Base-by-base conservation (phyloP, 192 early-diverging fungal species). In the Oehlia diaphana region DNA sequence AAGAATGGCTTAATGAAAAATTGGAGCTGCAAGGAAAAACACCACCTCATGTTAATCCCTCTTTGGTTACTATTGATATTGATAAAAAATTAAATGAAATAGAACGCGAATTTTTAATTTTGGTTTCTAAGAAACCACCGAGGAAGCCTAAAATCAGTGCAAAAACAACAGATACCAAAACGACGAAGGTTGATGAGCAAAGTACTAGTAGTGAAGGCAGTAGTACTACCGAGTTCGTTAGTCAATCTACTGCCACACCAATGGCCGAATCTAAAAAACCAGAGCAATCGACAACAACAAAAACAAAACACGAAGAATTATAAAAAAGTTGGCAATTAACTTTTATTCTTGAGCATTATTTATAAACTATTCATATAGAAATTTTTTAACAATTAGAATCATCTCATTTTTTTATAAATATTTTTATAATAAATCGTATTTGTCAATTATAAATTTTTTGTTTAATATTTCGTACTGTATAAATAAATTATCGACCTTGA, bases 1-100 rank as follows among this genome's bases (percentile, higher is more conserved):
- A 91, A 35, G 79, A 82, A 7, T 97, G 96, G 95, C 86, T 96
- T 8, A 77, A 83, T 39, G 83, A 87, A 9, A 91, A 88, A 83
- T 76, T 90, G 19, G 82, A 73, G 5, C 84, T 83, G 66, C 96
- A 97, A 83, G 84, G 82, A 0, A 85, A 83, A 16, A 86, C 95
- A 28, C 79, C 80, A 1, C 69, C 84, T 21, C 80, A 91, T 74
- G 88, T 89, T 49, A 87, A 91, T 42, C 95, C 95, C 12, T 90
- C 89, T 9, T 87, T 97, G 31, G 79, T 86, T 8, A 85, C 88
- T 2, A 78, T 69, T 7, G 90, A 92, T 39, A 86, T 93, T 28
- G 84, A 91, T 69, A 50, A 83, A 65, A 89, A 87, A 62, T 82
- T 82, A 9, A 80, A 79, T 62, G 81, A 80, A 13, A 80, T 95